A percentile compares a stretch with the other conserved stretches of the same genome.
These are phyloP conservation scores for Neofusicoccum ribis DNA, from an alignment of 2,329 filamentous ascomycete genomes.

Conservation along the genomic window DNA sequence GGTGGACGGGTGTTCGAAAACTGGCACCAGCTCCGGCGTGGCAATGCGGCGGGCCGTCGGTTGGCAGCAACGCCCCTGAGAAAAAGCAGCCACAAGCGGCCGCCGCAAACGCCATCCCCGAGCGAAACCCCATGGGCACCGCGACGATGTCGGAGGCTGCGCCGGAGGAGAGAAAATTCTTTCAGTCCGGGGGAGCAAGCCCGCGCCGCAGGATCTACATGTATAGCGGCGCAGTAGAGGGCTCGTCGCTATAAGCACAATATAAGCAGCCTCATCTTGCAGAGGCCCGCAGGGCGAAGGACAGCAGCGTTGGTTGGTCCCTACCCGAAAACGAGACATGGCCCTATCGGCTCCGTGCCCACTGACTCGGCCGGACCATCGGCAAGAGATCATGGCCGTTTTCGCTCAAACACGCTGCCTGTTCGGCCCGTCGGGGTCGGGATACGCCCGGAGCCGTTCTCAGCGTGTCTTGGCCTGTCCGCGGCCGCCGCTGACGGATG, in stretches of 20 bases:
- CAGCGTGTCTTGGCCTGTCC: background rate
- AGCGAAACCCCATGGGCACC: background rate
- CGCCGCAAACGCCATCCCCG: background rate
- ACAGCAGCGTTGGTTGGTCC: background rate
- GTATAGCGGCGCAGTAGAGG: no score
- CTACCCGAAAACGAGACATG: background rate
- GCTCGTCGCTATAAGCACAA: background rate
- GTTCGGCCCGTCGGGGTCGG: background rate
- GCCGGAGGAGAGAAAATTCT: background rate
- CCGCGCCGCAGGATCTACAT: no score
- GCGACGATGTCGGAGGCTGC: background rate
- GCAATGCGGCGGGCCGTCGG: constrained; percentile 5
- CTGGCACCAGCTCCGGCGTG: background rate
- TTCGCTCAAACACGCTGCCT: background rate
- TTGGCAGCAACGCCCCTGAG: background rate
- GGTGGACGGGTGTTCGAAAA: background rate
- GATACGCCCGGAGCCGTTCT: background rate
- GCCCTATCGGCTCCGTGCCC: background rate
- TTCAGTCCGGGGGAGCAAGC: background rate
- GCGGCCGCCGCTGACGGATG: background rate
- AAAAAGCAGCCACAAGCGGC: background rate
- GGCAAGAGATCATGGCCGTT: background rate
- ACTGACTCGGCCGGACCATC: background rate
- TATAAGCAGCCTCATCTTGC: background rate
- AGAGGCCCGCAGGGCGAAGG: background rate